Conservation (phyloP, 1,139 yeast genomes). For the Meyerozyma guilliermondii region DNA sequence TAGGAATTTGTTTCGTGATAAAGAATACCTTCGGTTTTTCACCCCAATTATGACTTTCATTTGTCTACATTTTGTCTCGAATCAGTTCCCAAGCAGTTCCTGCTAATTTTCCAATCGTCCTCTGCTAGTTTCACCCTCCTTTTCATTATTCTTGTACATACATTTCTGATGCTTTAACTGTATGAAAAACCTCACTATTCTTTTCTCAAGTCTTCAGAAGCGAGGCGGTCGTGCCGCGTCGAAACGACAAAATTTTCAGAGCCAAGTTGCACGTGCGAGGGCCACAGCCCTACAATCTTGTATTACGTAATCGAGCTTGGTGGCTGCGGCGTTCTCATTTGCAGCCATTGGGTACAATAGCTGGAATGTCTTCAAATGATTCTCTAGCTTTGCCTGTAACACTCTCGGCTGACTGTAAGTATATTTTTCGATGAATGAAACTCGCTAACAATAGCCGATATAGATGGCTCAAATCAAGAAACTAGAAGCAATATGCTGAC, state of each 20-base stretch:
- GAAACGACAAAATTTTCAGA: neutral
- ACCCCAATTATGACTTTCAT: neutral
- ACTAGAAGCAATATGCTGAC: neutral
- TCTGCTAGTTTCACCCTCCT: neutral
- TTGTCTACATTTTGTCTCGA: neutral
- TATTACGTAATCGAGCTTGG: neutral
- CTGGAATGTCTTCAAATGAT: neutral
- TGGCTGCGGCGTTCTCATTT: neutral
- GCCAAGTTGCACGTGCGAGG: neutral
- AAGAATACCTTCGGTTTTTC: neutral
- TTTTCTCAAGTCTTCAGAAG: neutral
- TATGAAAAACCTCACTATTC: conserved; percentile 1
- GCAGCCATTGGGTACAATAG: neutral
- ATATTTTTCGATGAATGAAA: neutral
- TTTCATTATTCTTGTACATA: neutral
- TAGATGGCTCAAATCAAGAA: neutral
- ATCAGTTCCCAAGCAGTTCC: neutral
- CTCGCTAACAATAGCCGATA: neutral
- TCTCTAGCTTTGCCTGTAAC: neutral
- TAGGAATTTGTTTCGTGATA: no score
- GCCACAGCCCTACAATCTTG: neutral
- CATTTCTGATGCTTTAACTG: conserved; percentile 1
- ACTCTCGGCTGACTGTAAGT: neutral
- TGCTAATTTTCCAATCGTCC: neutral
- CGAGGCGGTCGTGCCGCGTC: neutral